phyloP scores from a whole-genome alignment of 2,329 filamentous ascomycete genomes.

The Fusarium hostae region DNA sequence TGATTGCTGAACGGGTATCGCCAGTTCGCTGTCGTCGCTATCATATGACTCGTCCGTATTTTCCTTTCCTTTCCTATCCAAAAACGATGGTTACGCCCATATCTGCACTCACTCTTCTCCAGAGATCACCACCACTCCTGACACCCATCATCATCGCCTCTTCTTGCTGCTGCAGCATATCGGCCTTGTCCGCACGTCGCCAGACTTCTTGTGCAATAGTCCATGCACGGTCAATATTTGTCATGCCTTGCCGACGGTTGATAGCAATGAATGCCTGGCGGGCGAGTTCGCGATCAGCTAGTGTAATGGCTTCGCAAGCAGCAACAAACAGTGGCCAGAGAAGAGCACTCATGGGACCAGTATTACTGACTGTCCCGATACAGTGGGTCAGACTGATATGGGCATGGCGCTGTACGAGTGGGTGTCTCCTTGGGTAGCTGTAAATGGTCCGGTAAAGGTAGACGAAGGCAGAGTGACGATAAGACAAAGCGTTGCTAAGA shows the following conservation, averaged over 20 bases:
- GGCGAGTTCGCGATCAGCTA: slow-evolving; percentile 63
- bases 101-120: slow-evolving; percentile 67
- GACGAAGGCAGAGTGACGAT: slow-evolving; percentile 68
- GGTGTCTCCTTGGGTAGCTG: slow-evolving; percentile 57
- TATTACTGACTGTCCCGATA: slow-evolving; percentile 63
- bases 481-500: slow-evolving; percentile 68
- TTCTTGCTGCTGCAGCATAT: slow-evolving; percentile 41
- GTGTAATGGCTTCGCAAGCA: slow-evolving; percentile 66
- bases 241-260: slow-evolving; percentile 70
- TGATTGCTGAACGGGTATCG: slow-evolving; percentile 41
- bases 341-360: slow-evolving; percentile 71
- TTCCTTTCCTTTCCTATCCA: slow-evolving; percentile 49
- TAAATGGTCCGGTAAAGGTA: slow-evolving; percentile 68
- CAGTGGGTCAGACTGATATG: slow-evolving; percentile 64
- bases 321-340: slow-evolving; percentile 74
- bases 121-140: slow-evolving; percentile 55
- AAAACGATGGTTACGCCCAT: slow-evolving; percentile 70
- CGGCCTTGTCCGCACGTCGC: slow-evolving; percentile 60
- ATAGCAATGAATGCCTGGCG: slow-evolving; percentile 63
- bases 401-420: slow-evolving; percentile 64
- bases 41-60: slow-evolving; percentile 12
- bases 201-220: slow-evolving; percentile 71
- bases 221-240: slow-evolving; percentile 71
- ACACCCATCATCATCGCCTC: slow-evolving; percentile 33
- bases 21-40: slow-evolving; percentile 20